A percentile compares a stretch with the other conserved stretches of the same genome.
These are phyloP conservation scores for Rhizopus stolonifer DNA, from an alignment of 371 early-diverging fungal species.

Conservation along the genomic window DNA sequence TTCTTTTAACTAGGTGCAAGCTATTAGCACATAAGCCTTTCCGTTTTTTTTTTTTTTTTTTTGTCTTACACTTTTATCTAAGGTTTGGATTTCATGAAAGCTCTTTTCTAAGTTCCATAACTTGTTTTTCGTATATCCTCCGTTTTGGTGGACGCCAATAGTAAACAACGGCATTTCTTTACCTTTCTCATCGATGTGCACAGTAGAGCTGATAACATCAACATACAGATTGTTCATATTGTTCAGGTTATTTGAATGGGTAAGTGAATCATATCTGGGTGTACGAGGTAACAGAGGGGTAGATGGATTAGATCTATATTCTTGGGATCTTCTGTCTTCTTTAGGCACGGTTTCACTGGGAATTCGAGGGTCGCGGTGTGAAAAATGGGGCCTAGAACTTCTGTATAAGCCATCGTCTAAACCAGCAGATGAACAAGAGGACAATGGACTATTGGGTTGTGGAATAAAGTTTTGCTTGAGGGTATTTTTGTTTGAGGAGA, in stretches of 20 bases:
- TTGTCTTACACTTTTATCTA: slow-evolving; percentile 76
- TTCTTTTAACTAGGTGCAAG: too few species aligned
- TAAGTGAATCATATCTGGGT: slow-evolving; percentile 15
- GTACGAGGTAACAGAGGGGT: slow-evolving; percentile 16
- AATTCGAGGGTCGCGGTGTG: too few species aligned
- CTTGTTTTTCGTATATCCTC: slow-evolving; percentile 40
- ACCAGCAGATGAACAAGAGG: background rate
- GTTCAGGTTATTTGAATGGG: slow-evolving; percentile 1
- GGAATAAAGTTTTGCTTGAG: background rate
- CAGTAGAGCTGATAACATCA: slow-evolving; percentile 63
- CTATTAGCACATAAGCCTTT: too few species aligned
- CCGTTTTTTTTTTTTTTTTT: too few species aligned
- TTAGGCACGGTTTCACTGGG: background rate
- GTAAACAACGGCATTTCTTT: slow-evolving; percentile 63
- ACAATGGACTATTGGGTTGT: background rate
- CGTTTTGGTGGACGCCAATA: slow-evolving; percentile 43
- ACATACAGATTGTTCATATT: slow-evolving; percentile 46
- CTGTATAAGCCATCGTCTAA: too few species aligned
- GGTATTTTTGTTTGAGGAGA: slow-evolving; percentile 8
- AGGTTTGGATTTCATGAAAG: slow-evolving; percentile 73
- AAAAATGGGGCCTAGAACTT: too few species aligned
- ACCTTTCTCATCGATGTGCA: slow-evolving; percentile 68
- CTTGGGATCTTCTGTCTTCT: background rate
- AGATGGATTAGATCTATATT: slow-evolving; percentile 6
- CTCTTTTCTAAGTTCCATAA: slow-evolving; percentile 83